These are phyloP conservation scores for Schizochytrium sp. DNA, from an alignment of 108 stramenopile species.

Conservation along the genomic window DNA sequence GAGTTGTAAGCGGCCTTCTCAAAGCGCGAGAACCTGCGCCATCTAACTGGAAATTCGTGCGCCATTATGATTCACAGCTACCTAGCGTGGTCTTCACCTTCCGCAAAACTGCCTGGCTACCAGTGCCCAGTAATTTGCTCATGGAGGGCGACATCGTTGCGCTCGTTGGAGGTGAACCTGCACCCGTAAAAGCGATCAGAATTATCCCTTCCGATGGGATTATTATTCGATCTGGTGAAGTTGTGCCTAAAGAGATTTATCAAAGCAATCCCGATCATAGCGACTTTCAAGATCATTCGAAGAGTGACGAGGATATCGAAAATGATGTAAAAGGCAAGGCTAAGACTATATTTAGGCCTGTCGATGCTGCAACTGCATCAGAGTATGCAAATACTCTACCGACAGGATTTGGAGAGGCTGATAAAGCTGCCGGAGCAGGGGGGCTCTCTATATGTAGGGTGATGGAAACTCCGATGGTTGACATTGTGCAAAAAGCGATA, in stretches of 20 bases:
- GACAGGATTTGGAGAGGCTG: not conserved
- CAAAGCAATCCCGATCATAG: not conserved
- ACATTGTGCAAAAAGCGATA: not conserved
- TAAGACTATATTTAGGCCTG: too few relatives aligned
- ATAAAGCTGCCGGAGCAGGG: slow-evolving; percentile 13
- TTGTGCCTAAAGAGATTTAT: not conserved
- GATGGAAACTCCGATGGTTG: slow-evolving; percentile 33
- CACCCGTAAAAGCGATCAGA: not conserved
- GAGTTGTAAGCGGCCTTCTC: slow-evolving; percentile 7
- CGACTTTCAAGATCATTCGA: too few relatives aligned
- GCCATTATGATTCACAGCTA: slow-evolving; percentile 35
- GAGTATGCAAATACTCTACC: not conserved
- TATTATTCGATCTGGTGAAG: not conserved
- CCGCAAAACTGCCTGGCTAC: slow-evolving; percentile 4
- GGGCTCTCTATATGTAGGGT: slow-evolving; percentile 28
- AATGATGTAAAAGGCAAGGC: too few relatives aligned
- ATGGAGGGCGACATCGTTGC: slow-evolving; percentile 52
- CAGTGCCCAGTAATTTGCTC: slow-evolving; percentile 36
- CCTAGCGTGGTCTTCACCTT: slow-evolving; percentile 21
- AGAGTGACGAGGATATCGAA: too few relatives aligned
- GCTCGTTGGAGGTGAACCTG: not conserved
- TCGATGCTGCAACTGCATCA: too few relatives aligned
- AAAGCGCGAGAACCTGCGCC: not conserved
- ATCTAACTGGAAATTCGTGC: slow-evolving; percentile 1
- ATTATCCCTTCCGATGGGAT: not conserved